Conservation (phyloP, 148 eudicot species). For the Spergularia marina region DNA sequence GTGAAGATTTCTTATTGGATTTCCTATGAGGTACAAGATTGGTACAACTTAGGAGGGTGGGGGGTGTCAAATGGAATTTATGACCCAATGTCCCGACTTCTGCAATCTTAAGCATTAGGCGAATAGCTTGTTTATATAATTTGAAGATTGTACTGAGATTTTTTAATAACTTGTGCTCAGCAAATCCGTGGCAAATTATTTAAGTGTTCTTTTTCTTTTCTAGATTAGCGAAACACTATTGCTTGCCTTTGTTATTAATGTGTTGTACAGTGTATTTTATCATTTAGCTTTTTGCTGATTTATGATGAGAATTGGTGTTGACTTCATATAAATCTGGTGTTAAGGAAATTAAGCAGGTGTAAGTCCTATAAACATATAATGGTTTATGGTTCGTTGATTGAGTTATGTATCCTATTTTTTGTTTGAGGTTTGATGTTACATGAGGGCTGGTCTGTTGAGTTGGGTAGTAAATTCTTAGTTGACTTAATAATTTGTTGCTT, state of each 20-base stretch:
- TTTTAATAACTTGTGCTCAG: neutral
- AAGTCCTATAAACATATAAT: neutral
- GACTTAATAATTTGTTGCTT: neutral
- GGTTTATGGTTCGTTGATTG: neutral
- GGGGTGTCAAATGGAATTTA: too few relatives aligned
- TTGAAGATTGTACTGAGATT: neutral
- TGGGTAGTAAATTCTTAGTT: neutral
- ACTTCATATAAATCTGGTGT: neutral
- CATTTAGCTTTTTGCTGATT: neutral
- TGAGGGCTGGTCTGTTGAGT: neutral
- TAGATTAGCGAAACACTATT: neutral
- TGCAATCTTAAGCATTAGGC: too few relatives aligned
- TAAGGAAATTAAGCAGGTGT: neutral
- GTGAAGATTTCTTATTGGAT: neutral
- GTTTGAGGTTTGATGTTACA: neutral
- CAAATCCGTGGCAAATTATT: neutral
- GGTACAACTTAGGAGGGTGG: too few relatives aligned
- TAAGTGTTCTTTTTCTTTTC: too few relatives aligned
- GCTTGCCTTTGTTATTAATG: neutral
- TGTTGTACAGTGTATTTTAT: neutral
- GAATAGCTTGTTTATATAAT: too few relatives aligned
- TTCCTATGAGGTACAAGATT: neutral
- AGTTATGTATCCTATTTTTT: conserved; percentile 1
- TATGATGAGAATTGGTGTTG: neutral
- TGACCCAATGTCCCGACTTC: too few relatives aligned